Base-by-base conservation (phyloP, 805 yeast species). In the Candida fluviatilis region DNA sequence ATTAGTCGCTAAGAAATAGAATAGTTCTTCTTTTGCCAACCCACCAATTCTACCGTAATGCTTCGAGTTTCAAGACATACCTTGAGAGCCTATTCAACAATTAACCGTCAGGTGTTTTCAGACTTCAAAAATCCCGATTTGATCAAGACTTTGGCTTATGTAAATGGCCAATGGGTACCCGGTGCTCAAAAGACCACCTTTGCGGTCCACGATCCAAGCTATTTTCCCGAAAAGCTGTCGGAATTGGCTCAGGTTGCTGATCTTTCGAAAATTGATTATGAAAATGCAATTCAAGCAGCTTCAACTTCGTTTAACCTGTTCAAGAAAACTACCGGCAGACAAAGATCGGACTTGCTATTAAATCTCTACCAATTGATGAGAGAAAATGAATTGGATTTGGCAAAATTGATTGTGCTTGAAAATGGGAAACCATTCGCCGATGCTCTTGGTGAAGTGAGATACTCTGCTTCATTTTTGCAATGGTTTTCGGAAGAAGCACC, bases 401-500 rank as follows among this genome's bases (percentile, higher is more conserved):
- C 88, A 24, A 70, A 58, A 40, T 55, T 84, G 35, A 66, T 80
- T 37, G 77, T 84, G 12, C 58, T 76, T 44, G 95, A 84, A 54
- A 85, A 84, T 54, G 95, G 95, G 25, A 84, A 84, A 58, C 75
- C 90, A 1, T 59, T 71, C 11, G 71, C 77, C 1, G 93, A 84
- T 54, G 81, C 91, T n/a, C 54, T 62, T 35, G 90, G 89, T 4
- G 93, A 84, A 55, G 71, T 84, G 19, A 57, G 52, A 35, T 79
- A 80, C 48, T 81, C 84, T 7, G 82, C 87, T 1, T 75, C 85
- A 5, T 89, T 84, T 60, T 84, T 86, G 57, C 89, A 87, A 54
- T 90, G 97, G 96, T 90, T 80, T 55, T 71, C 95, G 23, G 93
- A 84, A 57, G 85, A 80, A 48, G 91, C 91, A 5, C 84, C 88